Base-by-base conservation (phyloP, 139 green algal species). In the Penium margaritaceum region DNA sequence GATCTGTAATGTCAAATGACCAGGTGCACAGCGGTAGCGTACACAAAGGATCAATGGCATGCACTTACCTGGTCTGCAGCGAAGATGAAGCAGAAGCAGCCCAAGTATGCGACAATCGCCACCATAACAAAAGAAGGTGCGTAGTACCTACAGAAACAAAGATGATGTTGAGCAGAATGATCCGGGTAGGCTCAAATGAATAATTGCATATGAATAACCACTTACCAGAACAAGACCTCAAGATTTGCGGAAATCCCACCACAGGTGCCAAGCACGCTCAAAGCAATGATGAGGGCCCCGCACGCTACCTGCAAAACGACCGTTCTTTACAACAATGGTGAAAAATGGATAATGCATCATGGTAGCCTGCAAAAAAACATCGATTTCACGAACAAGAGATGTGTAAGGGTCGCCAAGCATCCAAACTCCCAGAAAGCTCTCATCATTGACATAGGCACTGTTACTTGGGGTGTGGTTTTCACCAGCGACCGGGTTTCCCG, bases 1-100 rank as follows among this genome's bases (percentile, higher is more conserved):
- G 17, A 60, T 14, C 9, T 60, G n/a, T 24, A 60, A 2, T 19
- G 29, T 51, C 41, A 21, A 24, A 60, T n/a, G 47, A n/a, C 30
- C 47, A 60, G 14, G 5, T 33, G 30, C 47, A 60, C 47, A 60
- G 17, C 47, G 47, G 12, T 24, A 60, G 29, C 3, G 0, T 27
- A 33, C 21, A 60, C 14, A 27, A n/a, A n/a, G n/a, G n/a, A n/a
- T n/a, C n/a, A n/a, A n/a, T n/a, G n/a, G n/a, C n/a, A n/a, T n/a
- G n/a, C n/a, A n/a, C 47, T 17, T 27, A 60, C 47, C 47, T 60
- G n/a, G 17, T 60, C 47, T 33, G 47, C 47, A 33, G 47, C 47
- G 47, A 60, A 60, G 47, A 60, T 60, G 47, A 60, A 60, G 47
- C 47, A 60, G 47, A 60, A 60, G 17, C 47, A 60, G 30, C 47